Evolutionary conservation across 306 rosid genomes (phyloP), one percentile per base, ranked within the genome.

Genomic region (Vigna reflexopilosa): DNA sequence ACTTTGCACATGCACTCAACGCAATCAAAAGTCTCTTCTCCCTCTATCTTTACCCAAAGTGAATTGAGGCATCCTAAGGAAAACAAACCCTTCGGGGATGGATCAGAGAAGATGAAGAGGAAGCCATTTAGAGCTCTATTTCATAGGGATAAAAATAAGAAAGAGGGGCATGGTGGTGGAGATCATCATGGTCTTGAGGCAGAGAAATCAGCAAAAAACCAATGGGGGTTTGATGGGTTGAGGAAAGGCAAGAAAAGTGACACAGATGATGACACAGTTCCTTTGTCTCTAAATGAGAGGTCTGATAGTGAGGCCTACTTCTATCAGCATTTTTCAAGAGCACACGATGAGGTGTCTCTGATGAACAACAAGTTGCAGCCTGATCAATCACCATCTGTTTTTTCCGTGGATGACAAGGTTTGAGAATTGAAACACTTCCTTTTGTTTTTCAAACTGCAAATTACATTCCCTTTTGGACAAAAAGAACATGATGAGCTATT

Each of bases 381-480:
- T 38, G 84, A 87, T 73, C 89, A 85, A 32, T 83, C 96, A 72
- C 85, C 88, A n/a, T 86, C 89, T 45, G 89, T 84, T 80, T 87
- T 90, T 82, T 90, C 85, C 84, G 83, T 82, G 34, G 88, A 86
- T 67, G 92, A 93, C 36, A 90, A 93, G 98, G 98, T 93, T 70
- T 11, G 15, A 45, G 50, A 12, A 45, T 45, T 45, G 75, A 48
- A 75, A 32, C 44, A 11, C 34, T 24, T 50, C 8, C 40, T 59
- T 4, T 19, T 58, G 10, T 45, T 42, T 61, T 51, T 71, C 69
- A 50, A 26, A 26, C 65, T 38, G 40, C 17, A 26, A 26, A 5
- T 28, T 6, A 26, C 19, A 28, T 59, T 13, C 50, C 12, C 6
- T 7, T 65, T 14, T 20, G 42, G 20, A 28, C 11, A 22, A 54